Evolutionary conservation across 352 stramenopile genomes (phyloP), one percentile per base, ranked within the genome.

Genomic region (Stramenopiles sp.): DNA sequence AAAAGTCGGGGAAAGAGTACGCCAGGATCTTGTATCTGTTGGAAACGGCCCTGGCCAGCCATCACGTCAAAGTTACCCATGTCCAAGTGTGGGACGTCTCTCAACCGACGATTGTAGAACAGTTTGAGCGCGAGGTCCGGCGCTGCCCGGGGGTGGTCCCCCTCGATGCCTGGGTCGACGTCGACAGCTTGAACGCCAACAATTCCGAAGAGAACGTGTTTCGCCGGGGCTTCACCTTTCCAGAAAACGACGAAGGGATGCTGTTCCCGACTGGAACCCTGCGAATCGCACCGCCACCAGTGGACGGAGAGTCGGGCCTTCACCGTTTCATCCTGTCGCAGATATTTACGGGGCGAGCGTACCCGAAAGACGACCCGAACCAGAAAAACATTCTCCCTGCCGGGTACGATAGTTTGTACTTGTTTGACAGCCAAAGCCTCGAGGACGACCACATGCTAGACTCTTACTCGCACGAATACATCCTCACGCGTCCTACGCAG

Each of bases 321-420:
- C 76, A 79, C 34, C 74, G 77, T 31, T 79, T 79, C 32, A 31
- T 79, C 37, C 75, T 79, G 1, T 79, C 74, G 68, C 75, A 77
- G 34, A 71, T 79, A 12, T 74, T 34, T 49, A 76, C 79, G 2
- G 77, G 77, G 25, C 68, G 76, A 3, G 37, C 74, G 34, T 79
- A 79, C 36, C 63, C 74, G 1, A 48, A 79, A 30, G 75, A 77
- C 12, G 77, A 79, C 71, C 77, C 77, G 18, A n/a, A n/a, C n/a
- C n/a, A n/a, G n/a, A n/a, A n/a, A n/a, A n/a, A n/a, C n/a, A n/a
- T n/a, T n/a, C n/a, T n/a, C n/a, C n/a, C n/a, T n/a, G 75, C 76
- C 35, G 77, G 77, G 32, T 79, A 79, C 68, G 74, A 79, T 48
- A 74, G 34, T 1, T 48, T 79, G 4, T 79, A 79, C 73, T 34